Base-by-base conservation (phyloP, 768 basidiomycete species). In the Suillus lakei region DNA sequence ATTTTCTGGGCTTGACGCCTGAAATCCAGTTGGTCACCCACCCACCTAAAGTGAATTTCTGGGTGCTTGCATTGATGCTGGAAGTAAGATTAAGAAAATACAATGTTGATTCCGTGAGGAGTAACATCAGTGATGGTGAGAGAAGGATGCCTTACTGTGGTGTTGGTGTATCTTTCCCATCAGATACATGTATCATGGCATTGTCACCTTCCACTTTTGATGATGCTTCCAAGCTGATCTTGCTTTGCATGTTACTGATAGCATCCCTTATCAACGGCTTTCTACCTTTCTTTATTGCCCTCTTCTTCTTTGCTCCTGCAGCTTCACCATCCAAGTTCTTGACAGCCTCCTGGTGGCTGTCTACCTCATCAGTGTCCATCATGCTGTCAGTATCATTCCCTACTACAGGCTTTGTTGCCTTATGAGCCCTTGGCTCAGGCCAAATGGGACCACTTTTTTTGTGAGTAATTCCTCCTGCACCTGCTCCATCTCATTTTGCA, bases 161-260 rank as follows among this genome's bases (percentile, higher is more conserved):
- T n/a, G n/a, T n/a, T n/a, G n/a, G n/a, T n/a, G n/a, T n/a, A n/a
- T 12, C 4, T 43, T 61, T 60, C 60, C n/a, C 41, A 61, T 61
- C 43, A 41, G 46, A 39, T 39, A 23, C 43, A 28, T 5, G 43
- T 43, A n/a, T n/a, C n/a, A n/a, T n/a, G n/a, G 21, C 43, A 2
- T 46, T n/a, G 28, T 61, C 46, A 15, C 41, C 60, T 61, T 41
- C 32, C n/a, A 30, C 41, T 41, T 32, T 61, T 12, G 46, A 61
- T 7, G 13, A 30, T 21, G 21, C 2, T 43, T 48, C n/a, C n/a
- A n/a, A n/a, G 5, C 0, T 48, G 23, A 48, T 12, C 46, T 48
- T 48, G 12, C 13, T 26, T 23, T 48, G 46, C 4, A 48, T 6
- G 9, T 48, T 48, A 1, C 46, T 48, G 46, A 48, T 48, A 12